Conservation (phyloP, 345 rosid genomes). For the Streptanthus diversifolius region DNA sequence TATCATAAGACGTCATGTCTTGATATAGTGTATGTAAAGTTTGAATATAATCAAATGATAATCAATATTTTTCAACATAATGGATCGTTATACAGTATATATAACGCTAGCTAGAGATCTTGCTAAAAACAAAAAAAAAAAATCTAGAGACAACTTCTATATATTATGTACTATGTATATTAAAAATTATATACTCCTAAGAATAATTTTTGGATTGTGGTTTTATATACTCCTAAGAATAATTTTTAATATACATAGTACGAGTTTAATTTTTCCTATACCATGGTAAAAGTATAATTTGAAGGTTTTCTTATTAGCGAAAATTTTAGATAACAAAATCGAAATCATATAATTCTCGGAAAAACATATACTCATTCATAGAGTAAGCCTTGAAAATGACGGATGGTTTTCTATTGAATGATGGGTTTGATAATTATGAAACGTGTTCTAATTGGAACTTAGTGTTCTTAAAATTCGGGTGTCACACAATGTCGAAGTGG, state of each 20-base stretch:
- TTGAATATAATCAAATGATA: neutral
- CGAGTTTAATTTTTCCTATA: neutral
- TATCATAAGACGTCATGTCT: constrained; percentile 5
- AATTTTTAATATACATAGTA: neutral
- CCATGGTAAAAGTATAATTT: neutral
- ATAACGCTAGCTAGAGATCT: neutral
- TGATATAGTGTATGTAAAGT: constrained; percentile 5
- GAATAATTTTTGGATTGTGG: too few species aligned
- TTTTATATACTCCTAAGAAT: neutral
- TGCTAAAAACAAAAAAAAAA: neutral
- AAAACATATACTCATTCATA: neutral
- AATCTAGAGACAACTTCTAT: neutral
- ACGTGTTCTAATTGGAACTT: constrained; percentile 15
- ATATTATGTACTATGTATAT: too few species aligned
- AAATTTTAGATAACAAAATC: neutral
- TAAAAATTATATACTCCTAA: too few species aligned
- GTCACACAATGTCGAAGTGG: constrained; percentile 22
- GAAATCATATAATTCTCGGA: neutral
- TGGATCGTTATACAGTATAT: neutral
- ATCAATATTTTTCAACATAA: constrained; percentile 1
- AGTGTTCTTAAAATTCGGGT: constrained; percentile 22
- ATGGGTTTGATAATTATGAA: constrained; percentile 10
- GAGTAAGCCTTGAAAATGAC: neutral
- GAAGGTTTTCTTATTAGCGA: neutral
- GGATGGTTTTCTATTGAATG: neutral